Conservation (phyloP, 2,329 filamentous ascomycete species). For the Piedraia hortae region DNA sequence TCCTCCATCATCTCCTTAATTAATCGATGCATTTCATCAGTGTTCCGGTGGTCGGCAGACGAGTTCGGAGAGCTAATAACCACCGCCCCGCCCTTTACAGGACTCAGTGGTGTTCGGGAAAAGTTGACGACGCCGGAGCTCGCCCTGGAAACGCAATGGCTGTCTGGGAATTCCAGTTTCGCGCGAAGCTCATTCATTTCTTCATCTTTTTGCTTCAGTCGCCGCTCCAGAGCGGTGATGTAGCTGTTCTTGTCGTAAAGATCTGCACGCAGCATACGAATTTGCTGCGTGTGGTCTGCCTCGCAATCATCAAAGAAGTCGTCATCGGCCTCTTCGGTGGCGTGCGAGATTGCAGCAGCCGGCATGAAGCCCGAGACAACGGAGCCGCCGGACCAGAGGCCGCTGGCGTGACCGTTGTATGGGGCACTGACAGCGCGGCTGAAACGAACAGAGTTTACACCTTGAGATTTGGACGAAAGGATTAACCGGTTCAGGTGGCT, state of each 20-base stretch:
- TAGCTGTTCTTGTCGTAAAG: conserved; percentile 92
- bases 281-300: conserved; percentile 63
- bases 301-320: conserved; percentile 24
- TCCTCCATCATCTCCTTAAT: too few species aligned
- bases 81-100: too few species aligned
- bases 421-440: too few species aligned
- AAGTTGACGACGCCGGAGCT: conserved; percentile 7
- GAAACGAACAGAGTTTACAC: conserved; percentile 60
- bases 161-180: conserved; percentile 58
- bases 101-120: conserved; percentile 8
- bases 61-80: too few species aligned
- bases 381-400: conserved; percentile 9
- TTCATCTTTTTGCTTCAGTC: conserved; percentile 71
- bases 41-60: too few species aligned
- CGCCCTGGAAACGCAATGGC: too few species aligned
- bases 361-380: conserved; percentile 10
- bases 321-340: conserved; percentile 14
- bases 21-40: too few species aligned
- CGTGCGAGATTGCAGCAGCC: conserved; percentile 7
- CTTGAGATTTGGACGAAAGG: conserved; percentile 79
- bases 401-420: too few species aligned
- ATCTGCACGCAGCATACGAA: conserved; percentile 79
- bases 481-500: conserved; percentile 90
- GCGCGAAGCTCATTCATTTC: conserved; percentile 81
- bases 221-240: conserved; percentile 76